A percentile compares a stretch with the other conserved stretches of the same genome.
These are phyloP conservation scores for Jaapia argillacea DNA, from an alignment of 768 basidiomycete genomes.

Conservation along the genomic window DNA sequence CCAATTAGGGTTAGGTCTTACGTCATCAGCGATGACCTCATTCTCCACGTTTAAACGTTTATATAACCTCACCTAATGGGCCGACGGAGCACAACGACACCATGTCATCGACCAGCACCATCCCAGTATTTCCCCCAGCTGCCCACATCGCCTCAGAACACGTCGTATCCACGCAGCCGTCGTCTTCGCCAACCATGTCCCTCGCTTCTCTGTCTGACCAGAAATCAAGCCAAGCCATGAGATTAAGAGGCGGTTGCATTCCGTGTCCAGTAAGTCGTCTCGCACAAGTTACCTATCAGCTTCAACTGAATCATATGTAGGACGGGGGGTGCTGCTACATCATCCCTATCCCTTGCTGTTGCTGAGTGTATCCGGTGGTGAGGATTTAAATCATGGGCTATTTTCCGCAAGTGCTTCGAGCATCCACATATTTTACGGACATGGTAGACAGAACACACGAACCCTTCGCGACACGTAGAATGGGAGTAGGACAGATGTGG, in stretches of 20 bases:
- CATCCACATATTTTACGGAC: no score
- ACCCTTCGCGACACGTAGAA: no score
- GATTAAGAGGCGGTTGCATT: slow-evolving; percentile 21
- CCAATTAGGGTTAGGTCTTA: background rate
- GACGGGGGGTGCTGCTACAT: slow-evolving; percentile 26
- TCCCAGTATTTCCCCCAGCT: no score
- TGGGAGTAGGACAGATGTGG: no score
- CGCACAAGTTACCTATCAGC: background rate
- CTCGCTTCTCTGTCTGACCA: slow-evolving; percentile 2
- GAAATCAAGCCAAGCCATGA: slow-evolving; percentile 6
- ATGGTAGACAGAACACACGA: no score
- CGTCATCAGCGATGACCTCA: background rate
- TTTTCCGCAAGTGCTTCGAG: no score
- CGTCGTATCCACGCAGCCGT: slow-evolving; percentile 12
- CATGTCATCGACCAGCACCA: no score
- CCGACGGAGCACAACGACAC: no score
- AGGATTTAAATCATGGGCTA: no score
- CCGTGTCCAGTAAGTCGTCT: slow-evolving; percentile 19
- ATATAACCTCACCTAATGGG: background rate
- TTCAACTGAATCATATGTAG: slow-evolving; percentile 7
- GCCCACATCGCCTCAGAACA: slow-evolving; percentile 1
- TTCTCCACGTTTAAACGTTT: background rate
- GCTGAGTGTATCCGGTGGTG: no score
- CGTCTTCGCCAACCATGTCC: slow-evolving; percentile 8
- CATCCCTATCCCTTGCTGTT: slow-evolving; percentile 26